Evolutionary conservation across 768 basidiomycete species (phyloP), one percentile per base, ranked within the genome.

Genomic region (Tephrocybe sp.): DNA sequence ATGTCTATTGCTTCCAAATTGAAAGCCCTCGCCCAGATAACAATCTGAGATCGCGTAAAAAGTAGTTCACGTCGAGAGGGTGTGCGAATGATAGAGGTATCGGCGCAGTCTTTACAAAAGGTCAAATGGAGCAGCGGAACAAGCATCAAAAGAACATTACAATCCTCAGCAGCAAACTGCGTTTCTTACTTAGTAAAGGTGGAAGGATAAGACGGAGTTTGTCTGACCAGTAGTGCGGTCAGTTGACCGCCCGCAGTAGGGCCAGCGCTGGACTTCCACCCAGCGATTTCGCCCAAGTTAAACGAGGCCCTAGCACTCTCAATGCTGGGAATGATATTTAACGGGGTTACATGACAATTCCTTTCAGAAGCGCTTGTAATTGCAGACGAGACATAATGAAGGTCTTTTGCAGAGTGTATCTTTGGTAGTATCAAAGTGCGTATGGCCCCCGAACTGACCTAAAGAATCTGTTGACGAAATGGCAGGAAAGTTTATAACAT

Each of bases 131-230:
- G 50, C 27, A 29, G 56, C 27, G 11, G n/a, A n/a, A n/a, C n/a
- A 29, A 11, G 27, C 27, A 29, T 29, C 11, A 29, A 24, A 39
- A 45, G n/a, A 41, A 19, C 61, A 78, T 55, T 65, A 93, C 91
- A 95, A 60, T 97, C 94, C 71, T 97, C 94, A 18, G 93, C 91
- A 2, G 91, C 94, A 64, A 97, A 97, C 94, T 95, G 57, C 1
- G 22, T n/a, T 29, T 31, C 42, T 27, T 8, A 2, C 42, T 29
- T 29, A 37, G 45, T 31, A 52, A 24, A 38, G 47, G 18, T 47
- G 11, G 12, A 25, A 27, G 23, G 3, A 44, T 15, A 34, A 37
- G 16, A 23, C 13, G 15, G 6, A 6, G 18, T 23, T 10, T 38
- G 7, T 69, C 85, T 48, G 62, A 86, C 88, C 61, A 93, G 68